phyloP scores from a whole-genome alignment of 176 grass and related monocot genomes.

The Alopecurus myosuroides region DNA sequence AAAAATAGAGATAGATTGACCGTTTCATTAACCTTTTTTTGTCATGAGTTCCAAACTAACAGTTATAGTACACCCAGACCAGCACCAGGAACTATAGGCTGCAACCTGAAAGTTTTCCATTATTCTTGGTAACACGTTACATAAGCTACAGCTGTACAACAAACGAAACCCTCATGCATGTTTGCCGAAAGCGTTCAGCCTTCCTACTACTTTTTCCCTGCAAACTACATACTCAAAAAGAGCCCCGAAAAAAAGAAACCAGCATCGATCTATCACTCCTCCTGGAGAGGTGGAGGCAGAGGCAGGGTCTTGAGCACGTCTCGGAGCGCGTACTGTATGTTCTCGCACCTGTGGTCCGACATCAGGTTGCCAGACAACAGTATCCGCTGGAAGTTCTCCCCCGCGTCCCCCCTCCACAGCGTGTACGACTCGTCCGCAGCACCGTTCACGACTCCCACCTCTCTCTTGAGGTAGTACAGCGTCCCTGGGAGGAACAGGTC shows the following conservation, averaged over 20 bases:
- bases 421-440: constrained; percentile 50
- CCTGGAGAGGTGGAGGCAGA: constrained; percentile 4
- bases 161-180: background rate
- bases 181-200: background rate
- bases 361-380: constrained; percentile 70
- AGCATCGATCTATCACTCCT: background rate
- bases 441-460: constrained; percentile 35
- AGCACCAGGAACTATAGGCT: background rate
- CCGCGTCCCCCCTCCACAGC: constrained; percentile 73
- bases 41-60: background rate
- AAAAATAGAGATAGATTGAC: background rate
- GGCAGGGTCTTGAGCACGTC: constrained; percentile 80
- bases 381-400: constrained; percentile 80
- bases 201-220: background rate
- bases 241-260: background rate
- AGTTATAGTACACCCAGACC: background rate
- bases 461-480: constrained; percentile 73
- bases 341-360: constrained; percentile 94
- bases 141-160: constrained; percentile 7
- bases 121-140: background rate
- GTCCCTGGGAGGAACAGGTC: constrained; percentile 81
- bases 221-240: background rate
- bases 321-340: constrained; percentile 63
- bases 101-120: background rate
- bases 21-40: background rate